These are phyloP conservation scores for Nemania sp. DNA, from an alignment of 2,329 filamentous ascomycete species.

Conservation along the genomic window DNA sequence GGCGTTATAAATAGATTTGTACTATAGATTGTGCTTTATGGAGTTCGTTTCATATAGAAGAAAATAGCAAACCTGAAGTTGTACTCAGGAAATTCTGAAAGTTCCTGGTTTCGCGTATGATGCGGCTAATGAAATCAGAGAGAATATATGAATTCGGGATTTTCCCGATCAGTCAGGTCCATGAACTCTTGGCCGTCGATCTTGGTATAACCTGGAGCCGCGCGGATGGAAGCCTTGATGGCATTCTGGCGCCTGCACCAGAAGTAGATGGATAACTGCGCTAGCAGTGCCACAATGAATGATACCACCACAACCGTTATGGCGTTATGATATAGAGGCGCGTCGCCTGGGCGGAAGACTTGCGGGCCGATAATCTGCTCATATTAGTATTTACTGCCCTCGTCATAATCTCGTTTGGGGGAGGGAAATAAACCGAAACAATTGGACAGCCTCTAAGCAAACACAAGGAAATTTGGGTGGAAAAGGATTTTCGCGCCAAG, in stretches of 20 bases:
- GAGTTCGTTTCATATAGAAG: background rate
- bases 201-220: constrained; percentile 59
- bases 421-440: too few relatives aligned
- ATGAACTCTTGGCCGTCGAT: constrained; percentile 69
- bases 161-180: constrained; percentile 69
- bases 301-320: constrained; percentile 67
- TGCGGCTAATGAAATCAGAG: constrained; percentile 40
- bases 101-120: background rate
- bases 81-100: too few relatives aligned
- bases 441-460: too few relatives aligned
- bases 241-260: constrained; percentile 63
- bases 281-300: constrained; percentile 54
- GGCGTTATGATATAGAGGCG: constrained; percentile 63
- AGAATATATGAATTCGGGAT: constrained; percentile 65
- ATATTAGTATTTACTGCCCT: too few relatives aligned
- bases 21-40: background rate
- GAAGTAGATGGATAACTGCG: constrained; percentile 63
- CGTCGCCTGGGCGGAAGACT: constrained; percentile 58
- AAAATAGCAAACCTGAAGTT: too few relatives aligned
- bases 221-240: constrained; percentile 57
- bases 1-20: background rate
- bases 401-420: too few relatives aligned
- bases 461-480: too few relatives aligned
- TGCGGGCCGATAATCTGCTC: too few relatives aligned
- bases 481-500: too few relatives aligned